Conservation (phyloP, 768 basidiomycete genomes). For the Auriculariales sp. region DNA sequence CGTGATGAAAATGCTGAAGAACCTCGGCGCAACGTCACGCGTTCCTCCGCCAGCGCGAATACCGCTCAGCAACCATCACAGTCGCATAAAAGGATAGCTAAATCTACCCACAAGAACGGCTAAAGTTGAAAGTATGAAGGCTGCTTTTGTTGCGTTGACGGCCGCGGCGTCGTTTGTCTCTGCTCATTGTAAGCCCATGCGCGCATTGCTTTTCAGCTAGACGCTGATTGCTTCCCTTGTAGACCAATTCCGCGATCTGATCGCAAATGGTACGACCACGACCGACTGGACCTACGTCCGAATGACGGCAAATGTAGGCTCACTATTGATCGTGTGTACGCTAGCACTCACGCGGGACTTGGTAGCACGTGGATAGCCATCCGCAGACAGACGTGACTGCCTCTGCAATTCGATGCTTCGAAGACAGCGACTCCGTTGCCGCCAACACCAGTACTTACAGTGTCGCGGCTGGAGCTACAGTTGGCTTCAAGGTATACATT, state of each 20-base stretch:
- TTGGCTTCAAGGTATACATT: constrained; percentile 19
- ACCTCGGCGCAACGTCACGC: no score
- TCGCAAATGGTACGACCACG: constrained; percentile 12
- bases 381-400: constrained; percentile 18
- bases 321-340: not conserved
- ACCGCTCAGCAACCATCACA: no score
- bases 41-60: no score
- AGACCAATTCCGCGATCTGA: constrained; percentile 19
- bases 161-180: no score
- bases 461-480: constrained; percentile 14
- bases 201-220: no score
- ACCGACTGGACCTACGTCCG: constrained; percentile 19
- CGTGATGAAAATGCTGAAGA: no score
- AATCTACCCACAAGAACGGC: no score
- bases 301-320: constrained; percentile 17
- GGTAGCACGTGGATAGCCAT: not conserved
- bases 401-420: constrained; percentile 20
- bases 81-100: no score
- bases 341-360: not conserved
- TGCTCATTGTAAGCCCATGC: no score
- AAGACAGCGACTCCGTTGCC: constrained; percentile 13
- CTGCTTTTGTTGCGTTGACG: no score
- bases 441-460: constrained; percentile 12
- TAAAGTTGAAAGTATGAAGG: no score
- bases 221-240: no score